Conservation (phyloP, 1,284 basidiomycete genomes). For the Tylopilus sp. region DNA sequence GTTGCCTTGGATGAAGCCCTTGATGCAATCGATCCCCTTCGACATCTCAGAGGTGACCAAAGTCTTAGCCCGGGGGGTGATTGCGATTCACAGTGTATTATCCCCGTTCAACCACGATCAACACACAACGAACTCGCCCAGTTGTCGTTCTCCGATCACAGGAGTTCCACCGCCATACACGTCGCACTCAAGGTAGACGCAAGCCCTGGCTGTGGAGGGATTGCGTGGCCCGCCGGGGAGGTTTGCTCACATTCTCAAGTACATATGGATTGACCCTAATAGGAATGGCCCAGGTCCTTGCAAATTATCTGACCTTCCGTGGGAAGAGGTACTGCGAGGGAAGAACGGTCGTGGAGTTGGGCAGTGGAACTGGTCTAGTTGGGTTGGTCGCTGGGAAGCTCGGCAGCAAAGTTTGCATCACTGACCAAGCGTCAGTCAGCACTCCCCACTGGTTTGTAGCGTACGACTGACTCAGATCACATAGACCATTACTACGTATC, state of each 20-base stretch:
- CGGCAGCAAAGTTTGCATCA: constrained; percentile 70
- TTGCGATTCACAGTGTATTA: constrained; percentile 36
- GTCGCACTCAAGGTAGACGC: constrained; percentile 69
- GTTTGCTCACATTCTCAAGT: constrained; percentile 41
- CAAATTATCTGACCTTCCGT: constrained; percentile 66
- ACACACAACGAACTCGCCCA: constrained; percentile 48
- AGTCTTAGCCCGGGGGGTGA: constrained; percentile 25
- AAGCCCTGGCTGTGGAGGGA: constrained; percentile 84
- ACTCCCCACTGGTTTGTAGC: constrained; percentile 9
- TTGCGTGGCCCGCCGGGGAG: constrained; percentile 92
- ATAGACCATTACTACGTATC: constrained; percentile 70
- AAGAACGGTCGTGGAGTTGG: constrained; percentile 76
- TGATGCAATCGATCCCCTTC: constrained; percentile 59
- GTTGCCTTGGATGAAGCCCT: constrained; percentile 54
- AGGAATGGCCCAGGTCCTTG: constrained; percentile 58
- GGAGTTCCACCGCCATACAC: constrained; percentile 34
- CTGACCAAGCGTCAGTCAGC: constrained; percentile 81
- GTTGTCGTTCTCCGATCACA: constrained; percentile 44
- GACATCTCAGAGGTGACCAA: constrained; percentile 53
- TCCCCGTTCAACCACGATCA: constrained; percentile 60
- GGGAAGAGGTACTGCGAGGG: constrained; percentile 49
- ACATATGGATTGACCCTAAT: not conserved
- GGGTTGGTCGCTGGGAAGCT: constrained; percentile 79
- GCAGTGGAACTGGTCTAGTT: constrained; percentile 88
- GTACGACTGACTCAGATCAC: constrained; percentile 20